These are phyloP conservation scores for Ettlia oleoabundans DNA, from an alignment of 139 green algal species.

Conservation along the genomic window DNA sequence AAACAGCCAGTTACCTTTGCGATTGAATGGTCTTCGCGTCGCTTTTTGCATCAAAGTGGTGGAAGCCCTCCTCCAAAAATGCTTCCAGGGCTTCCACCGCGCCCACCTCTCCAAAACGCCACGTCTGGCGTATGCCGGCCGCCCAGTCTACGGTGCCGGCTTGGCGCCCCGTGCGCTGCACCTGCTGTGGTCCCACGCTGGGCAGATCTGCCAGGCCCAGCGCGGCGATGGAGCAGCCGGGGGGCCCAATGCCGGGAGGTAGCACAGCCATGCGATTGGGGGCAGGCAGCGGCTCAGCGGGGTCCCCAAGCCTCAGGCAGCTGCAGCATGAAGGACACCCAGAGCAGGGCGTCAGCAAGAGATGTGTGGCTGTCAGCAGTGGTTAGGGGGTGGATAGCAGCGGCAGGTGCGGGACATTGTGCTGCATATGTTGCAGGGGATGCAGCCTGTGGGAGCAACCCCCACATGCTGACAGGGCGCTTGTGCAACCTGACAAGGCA, in stretches of 20 bases:
- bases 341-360: neutral
- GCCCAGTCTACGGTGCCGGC: neutral
- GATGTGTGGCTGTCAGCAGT: neutral
- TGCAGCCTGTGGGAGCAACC: too few species aligned
- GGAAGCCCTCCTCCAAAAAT: neutral
- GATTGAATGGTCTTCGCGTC: neutral
- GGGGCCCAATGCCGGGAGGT: neutral
- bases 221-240: neutral
- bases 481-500: too few species aligned
- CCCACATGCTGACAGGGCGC: too few species aligned
- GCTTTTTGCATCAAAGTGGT: neutral
- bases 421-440: too few species aligned
- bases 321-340: neutral
- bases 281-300: neutral
- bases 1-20: too few species aligned
- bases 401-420: too few species aligned
- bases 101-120: neutral
- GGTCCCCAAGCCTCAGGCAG: neutral
- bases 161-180: neutral
- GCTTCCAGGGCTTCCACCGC: neutral
- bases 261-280: neutral
- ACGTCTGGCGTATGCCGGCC: neutral
- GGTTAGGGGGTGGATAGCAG: too few species aligned
- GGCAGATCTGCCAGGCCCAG: neutral
- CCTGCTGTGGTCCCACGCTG: slow-evolving; percentile 11